Conservation (phyloP, 345 rosid species). For the Eucalyptus regnans region DNA sequence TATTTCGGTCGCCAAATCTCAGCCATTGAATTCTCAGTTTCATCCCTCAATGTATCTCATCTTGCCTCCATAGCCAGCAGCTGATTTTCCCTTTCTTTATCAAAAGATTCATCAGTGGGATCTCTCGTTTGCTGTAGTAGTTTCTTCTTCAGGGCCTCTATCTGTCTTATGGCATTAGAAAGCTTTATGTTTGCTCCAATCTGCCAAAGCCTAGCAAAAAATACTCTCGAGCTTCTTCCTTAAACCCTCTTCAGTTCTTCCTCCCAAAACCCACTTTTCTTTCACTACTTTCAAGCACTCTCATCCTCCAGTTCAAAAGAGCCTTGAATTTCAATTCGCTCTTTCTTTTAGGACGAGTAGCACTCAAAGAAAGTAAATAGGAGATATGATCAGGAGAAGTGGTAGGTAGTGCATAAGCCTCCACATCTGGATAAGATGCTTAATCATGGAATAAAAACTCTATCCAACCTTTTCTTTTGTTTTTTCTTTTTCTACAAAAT, state of each 20-base stretch:
- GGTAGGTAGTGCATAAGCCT: neutral
- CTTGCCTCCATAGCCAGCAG: neutral
- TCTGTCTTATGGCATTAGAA: neutral
- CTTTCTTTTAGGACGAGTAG: neutral
- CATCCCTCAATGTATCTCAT: neutral
- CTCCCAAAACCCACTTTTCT: neutral
- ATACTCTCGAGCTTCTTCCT: neutral
- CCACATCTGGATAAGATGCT: neutral
- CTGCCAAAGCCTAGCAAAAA: neutral
- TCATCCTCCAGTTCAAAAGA: neutral
- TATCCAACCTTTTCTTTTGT: neutral
- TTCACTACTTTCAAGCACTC: neutral
- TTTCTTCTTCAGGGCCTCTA: neutral
- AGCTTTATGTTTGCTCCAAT: neutral
- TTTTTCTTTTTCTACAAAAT: neutral
- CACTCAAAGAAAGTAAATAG: neutral
- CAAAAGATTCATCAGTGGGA: neutral
- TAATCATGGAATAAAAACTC: neutral
- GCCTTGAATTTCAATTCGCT: neutral
- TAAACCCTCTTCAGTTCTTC: neutral
- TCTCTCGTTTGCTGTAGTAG: neutral
- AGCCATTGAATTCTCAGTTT: neutral
- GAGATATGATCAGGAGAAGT: neutral
- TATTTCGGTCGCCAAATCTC: neutral
- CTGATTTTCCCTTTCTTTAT: neutral